phyloP scores from a whole-genome alignment of 139 green algal genomes.

The Chlorella vulgaris region DNA sequence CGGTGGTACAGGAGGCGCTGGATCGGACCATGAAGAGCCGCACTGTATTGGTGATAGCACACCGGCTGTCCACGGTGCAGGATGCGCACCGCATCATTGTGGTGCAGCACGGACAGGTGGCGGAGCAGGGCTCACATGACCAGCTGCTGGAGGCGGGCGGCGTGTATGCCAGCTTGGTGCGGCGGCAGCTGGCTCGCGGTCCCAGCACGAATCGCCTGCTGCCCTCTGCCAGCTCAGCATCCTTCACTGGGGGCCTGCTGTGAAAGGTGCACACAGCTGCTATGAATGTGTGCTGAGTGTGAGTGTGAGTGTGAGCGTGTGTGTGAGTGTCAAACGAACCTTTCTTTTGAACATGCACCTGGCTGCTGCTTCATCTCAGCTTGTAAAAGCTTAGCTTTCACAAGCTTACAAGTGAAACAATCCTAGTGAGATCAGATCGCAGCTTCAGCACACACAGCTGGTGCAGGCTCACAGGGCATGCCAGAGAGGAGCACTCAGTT shows the following conservation, averaged over 20 bases:
- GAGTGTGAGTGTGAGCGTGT: no score
- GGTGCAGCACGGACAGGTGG: constrained; percentile 58
- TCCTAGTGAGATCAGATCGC: no score
- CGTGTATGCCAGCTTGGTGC: constrained; percentile 64
- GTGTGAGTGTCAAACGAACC: no score
- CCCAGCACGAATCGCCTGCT: neutral
- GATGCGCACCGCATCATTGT: constrained; percentile 82
- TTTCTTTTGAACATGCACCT: no score
- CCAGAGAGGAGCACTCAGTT: no score
- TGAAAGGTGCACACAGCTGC: neutral
- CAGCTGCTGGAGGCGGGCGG: constrained; percentile 57
- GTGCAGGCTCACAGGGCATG: no score
- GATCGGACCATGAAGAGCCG: constrained; percentile 82
- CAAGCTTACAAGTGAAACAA: no score
- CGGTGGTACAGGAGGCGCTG: constrained; percentile 89
- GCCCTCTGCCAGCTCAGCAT: neutral
- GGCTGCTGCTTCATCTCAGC: no score
- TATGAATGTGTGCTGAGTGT: no score
- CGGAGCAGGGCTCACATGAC: constrained; percentile 68
- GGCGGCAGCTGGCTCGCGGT: constrained; percentile 53
- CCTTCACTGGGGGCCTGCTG: neutral
- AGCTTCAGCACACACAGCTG: no score
- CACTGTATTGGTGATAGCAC: constrained; percentile 92
- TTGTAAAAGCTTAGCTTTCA: no score
- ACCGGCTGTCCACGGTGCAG: constrained; percentile 90